phyloP scores from a whole-genome alignment of 2,329 filamentous ascomycete genomes.

The Fusarium abutilonis region DNA sequence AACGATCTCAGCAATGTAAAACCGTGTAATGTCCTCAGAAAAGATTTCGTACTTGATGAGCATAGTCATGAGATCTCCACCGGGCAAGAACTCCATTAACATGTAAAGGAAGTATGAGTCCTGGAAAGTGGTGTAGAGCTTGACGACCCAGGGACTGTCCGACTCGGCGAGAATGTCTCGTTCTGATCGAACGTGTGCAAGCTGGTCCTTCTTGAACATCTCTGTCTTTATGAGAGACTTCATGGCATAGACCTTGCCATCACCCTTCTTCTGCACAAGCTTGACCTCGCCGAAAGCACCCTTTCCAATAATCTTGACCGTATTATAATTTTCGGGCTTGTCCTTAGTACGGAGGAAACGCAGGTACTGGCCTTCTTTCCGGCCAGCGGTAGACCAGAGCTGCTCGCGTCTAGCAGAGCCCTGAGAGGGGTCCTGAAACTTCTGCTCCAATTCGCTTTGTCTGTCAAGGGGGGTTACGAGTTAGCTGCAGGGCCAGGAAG shows the following conservation, averaged over 20 bases:
- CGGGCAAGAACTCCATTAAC: conserved; percentile 98
- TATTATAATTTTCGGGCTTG: conserved; percentile 92
- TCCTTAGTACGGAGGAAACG: conserved; percentile 95
- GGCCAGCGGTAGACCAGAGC: conserved; percentile 84
- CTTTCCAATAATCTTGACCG: conserved; percentile 98
- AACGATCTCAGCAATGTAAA: conserved; percentile 98
- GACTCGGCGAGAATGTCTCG: conserved; percentile 97
- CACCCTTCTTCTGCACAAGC: conserved; percentile 93
- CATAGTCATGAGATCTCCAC: conserved; percentile 99
- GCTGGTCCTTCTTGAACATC: conserved; percentile 99
- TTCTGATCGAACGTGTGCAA: conserved; percentile 96
- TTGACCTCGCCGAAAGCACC: conserved; percentile 99
- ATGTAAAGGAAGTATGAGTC: conserved; percentile 97
- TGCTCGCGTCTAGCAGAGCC: conserved; percentile 81
- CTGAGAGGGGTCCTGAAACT: conserved; percentile 80
- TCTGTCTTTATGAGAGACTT: conserved; percentile 99
- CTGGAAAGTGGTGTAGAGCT: conserved; percentile 98
- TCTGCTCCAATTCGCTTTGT: conserved; percentile 90
- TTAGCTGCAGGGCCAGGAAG: conserved; percentile 16
- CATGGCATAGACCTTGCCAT: conserved; percentile 97
- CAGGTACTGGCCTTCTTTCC: conserved; percentile 90
- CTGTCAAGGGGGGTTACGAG: conserved; percentile 57
- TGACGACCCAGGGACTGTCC: conserved; percentile 99
- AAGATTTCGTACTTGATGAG: conserved; percentile 99
- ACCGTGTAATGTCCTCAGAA: conserved; percentile 96